Evolutionary conservation across 208 protist species (phyloP).

Genomic region (Wallacemonas rigidus): DNA sequence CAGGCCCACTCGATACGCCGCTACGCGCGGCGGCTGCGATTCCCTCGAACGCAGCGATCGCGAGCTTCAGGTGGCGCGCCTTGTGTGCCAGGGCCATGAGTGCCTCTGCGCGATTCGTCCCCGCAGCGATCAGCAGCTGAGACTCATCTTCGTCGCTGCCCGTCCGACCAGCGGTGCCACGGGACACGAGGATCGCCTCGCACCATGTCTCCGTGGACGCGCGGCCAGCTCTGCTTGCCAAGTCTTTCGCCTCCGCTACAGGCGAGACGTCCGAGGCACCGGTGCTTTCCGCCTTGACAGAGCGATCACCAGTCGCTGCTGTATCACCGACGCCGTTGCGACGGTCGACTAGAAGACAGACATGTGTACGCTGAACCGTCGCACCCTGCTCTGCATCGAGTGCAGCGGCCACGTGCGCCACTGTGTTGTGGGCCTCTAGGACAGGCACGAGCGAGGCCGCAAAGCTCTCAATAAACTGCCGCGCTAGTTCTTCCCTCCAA

Average conservation of each 20-base stretch:
- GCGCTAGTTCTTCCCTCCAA: neutral
- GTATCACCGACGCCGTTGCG: neutral
- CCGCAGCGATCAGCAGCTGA: neutral
- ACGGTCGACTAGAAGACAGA: slow-evolving; percentile 1
- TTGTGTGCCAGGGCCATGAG: slow-evolving; percentile 10
- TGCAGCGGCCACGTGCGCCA: neutral
- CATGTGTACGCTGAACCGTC: slow-evolving; percentile 3
- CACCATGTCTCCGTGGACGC: slow-evolving; percentile 3
- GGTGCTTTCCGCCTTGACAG: too few relatives aligned
- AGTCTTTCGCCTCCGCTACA: too few relatives aligned
- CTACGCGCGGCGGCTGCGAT: neutral
- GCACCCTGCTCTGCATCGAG: slow-evolving; percentile 5
- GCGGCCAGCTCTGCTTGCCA: too few relatives aligned
- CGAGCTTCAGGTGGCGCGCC: neutral
- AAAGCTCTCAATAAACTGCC: neutral
- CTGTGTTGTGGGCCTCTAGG: slow-evolving; percentile 1
- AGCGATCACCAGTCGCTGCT: neutral
- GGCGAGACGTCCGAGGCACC: too few relatives aligned
- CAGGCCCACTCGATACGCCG: neutral
- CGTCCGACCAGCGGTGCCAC: neutral
- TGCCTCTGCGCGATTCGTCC: neutral
- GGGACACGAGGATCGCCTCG: neutral
- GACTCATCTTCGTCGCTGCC: neutral
- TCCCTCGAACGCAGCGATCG: neutral
- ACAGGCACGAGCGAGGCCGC: slow-evolving; percentile 9